Evolutionary conservation across 176 grass and related monocot species (phyloP), one percentile per base, ranked within the genome.

Genomic region (Bolboschoenus planiculmis): DNA sequence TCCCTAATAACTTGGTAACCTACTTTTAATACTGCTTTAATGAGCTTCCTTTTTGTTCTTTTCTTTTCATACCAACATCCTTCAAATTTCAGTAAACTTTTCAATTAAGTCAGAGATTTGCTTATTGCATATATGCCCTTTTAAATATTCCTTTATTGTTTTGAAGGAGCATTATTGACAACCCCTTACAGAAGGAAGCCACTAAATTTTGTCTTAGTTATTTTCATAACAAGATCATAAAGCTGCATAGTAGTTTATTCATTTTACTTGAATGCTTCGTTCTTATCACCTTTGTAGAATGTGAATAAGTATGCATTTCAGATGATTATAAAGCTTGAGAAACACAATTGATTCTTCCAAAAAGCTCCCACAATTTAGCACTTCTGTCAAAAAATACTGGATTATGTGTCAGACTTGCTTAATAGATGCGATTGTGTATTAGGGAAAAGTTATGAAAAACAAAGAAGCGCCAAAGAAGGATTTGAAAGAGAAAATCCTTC

Each of bases 1-100:
- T 98, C 56, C 82, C 95, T 9, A 85, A 83, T 48, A 94, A 91
- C 71, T 80, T 98, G 95, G 95, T 95, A 93, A 89, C 23, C 4
- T 68, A 44, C 33, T 58, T 5, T 85, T 70, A 30, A 7, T 50
- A 76, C 44, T 76, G 44, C 44, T 75, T 13, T 27, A 29, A 48
- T 50, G 44, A 50, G 7, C 23, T 50, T 47, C 16, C 8, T 66
- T n/a, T n/a, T n/a, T n/a, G n/a, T n/a, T n/a, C n/a, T n/a, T n/a
- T n/a, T n/a, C n/a, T n/a, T 74, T 75, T 48, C 24, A 13, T 47
- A 26, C 43, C 43, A 50, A 50, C 43, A 18, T 31, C 24, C 6
- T 48, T 50, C 23, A 50, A 36, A 40, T 30, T 3, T 48, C 71
- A 48, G 11, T 47, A 29, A 75, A 75, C 3, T 43, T 50, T 1